Base-by-base conservation (phyloP, 1,284 basidiomycete species). In the Volvariella volvacea region DNA sequence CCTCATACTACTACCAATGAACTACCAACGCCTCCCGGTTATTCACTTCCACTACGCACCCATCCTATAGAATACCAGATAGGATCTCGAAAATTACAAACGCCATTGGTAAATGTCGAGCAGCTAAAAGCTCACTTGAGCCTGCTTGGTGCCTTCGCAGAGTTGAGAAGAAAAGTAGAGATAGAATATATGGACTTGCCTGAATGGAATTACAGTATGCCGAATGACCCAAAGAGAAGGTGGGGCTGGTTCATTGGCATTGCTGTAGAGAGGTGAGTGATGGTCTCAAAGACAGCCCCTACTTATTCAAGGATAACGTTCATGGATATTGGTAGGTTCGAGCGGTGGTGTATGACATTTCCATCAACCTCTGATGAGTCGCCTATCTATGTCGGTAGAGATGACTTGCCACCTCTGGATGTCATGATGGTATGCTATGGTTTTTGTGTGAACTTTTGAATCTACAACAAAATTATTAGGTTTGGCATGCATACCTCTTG, bases 401-500 rank as follows among this genome's bases (percentile, higher is more conserved):
- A 59, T 0, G 46, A 61, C 20, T 42, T 70, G 17, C 73, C 73
- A 0, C 71, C 73, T 1, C 17, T 70, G 2, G 73, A 75, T 46
- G 69, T 74, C 3, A 43, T 70, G 4, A 71, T 74, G 67, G 66
- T 70, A 31, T 15, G 25, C 6, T 28, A 28, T 28, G n/a, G n/a
- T 28, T 42, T 31, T 30, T n/a, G 30, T 31, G 20, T 16, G 38
- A 30, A 3, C 4, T 25, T 34, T 6, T 32, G 20, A 14, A 12
- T 45, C 9, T 32, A 4, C 25, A 4, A n/a, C n/a, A n/a, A n/a
- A n/a, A n/a, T n/a, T n/a, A n/a, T n/a, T 25, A 62, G 61, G 60
- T 64, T 6, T 74, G 72, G 70, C 73, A 76, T 50, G 55, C 73
- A 1, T 75, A 76, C 50, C 55, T 73, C 56, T 57, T 76, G 2